These are phyloP conservation scores for Ascochyta fabae DNA, from an alignment of 2,329 filamentous ascomycete species.

Conservation along the genomic window DNA sequence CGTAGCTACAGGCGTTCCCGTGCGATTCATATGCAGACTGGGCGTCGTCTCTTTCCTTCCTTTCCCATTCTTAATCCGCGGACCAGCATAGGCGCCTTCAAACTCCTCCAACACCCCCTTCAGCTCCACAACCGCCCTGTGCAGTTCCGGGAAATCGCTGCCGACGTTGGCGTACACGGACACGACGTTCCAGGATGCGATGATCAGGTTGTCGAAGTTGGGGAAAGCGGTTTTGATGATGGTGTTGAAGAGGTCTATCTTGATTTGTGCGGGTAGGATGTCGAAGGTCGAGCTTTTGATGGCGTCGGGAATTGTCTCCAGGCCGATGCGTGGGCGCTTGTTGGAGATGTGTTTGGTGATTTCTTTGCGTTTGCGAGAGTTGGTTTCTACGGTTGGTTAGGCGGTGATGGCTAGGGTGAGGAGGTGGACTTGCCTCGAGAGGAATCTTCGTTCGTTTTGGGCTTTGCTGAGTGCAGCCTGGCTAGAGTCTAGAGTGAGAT, in stretches of 20 bases:
- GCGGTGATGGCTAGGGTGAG: neutral
- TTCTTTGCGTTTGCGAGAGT: constrained; percentile 8
- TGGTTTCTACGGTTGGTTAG: neutral
- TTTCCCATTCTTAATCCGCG: constrained; percentile 7
- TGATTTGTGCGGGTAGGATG: constrained; percentile 30
- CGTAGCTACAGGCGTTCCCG: neutral
- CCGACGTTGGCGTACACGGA: constrained; percentile 36
- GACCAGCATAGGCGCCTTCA: constrained; percentile 16
- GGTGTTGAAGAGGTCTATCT: constrained; percentile 38
- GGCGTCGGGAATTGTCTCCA: constrained; percentile 30
- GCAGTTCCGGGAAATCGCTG: constrained; percentile 36
- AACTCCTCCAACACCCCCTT: constrained; percentile 37
- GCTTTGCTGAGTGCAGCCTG: constrained; percentile 18
- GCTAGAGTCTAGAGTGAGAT: constrained; percentile 21
- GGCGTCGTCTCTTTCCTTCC: neutral
- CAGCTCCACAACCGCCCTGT: constrained; percentile 33
- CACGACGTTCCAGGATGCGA: constrained; percentile 42
- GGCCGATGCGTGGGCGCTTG: constrained; percentile 31
- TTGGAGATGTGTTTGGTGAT: constrained; percentile 33
- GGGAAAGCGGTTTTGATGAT: constrained; percentile 36
- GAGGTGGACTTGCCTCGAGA: constrained; percentile 11
- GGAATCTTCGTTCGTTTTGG: constrained; percentile 1
- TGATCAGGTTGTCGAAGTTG: constrained; percentile 40
- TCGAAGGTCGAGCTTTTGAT: constrained; percentile 33
- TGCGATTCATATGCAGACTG: neutral